Percentiles rank a stretch among this genome's conserved stretches.
These are phyloP conservation scores for Sclerotinia sclerotiorum DNA, from an alignment of 2,329 filamentous ascomycete genomes.

Conservation along the genomic window DNA sequence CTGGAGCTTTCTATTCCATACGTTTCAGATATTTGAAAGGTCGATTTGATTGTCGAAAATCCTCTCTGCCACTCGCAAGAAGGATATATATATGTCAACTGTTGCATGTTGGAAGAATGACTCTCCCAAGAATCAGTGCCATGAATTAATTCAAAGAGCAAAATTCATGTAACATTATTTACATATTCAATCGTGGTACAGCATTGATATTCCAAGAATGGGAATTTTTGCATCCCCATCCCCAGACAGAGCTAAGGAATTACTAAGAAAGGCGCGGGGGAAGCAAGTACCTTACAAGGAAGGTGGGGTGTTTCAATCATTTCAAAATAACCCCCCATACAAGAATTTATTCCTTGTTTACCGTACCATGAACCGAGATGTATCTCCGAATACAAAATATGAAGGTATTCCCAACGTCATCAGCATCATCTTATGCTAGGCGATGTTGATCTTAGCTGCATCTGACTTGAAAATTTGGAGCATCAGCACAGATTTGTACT, in stretches of 20 bases:
- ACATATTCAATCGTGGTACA: neutral
- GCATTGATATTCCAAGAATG: neutral
- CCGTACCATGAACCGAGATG: slow-evolving; percentile 4
- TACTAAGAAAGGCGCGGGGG: slow-evolving; percentile 1
- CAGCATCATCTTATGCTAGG: neutral
- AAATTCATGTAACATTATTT: neutral
- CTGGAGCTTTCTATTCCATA: neutral
- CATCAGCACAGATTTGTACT: neutral
- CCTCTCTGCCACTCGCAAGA: neutral
- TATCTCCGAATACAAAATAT: neutral
- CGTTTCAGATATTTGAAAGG: neutral
- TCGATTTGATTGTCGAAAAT: neutral
- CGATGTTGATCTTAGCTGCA: neutral
- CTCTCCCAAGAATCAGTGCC: neutral
- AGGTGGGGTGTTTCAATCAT: slow-evolving; percentile 8
- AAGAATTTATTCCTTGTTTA: slow-evolving; percentile 5
- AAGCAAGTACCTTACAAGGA: neutral
- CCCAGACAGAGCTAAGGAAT: slow-evolving; percentile 5
- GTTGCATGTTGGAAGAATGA: neutral
- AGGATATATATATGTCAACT: neutral
- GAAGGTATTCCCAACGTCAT: slow-evolving; percentile 17
- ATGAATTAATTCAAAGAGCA: no score
- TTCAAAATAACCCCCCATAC: neutral
- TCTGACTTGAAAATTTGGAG: neutral
- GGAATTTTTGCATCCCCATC: slow-evolving; percentile 7